Evolutionary conservation across 306 rosid genomes (phyloP).

Genomic region (Begonia masoniana): DNA sequence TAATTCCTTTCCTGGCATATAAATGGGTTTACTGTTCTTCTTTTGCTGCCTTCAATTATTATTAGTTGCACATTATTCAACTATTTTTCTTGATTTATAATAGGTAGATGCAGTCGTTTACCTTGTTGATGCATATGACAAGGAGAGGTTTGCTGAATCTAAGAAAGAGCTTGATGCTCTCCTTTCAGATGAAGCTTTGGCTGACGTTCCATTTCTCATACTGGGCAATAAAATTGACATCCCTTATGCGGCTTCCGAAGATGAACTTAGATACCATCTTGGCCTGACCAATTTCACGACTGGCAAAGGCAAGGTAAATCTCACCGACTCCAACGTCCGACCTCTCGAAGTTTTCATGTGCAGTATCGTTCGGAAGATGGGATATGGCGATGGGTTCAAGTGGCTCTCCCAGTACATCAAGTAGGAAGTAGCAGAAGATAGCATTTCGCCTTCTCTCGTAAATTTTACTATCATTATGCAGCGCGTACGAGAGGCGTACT

Average conservation of each 20-base stretch:
- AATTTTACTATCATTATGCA: too few species aligned
- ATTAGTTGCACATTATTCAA: too few species aligned
- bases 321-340: slow-evolving; percentile 16
- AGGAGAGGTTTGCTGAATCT: slow-evolving; percentile 22
- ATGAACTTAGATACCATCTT: slow-evolving; percentile 15
- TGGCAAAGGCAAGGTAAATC: slow-evolving; percentile 21
- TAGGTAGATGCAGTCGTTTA: slow-evolving; percentile 28
- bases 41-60: too few species aligned
- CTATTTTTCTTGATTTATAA: too few species aligned
- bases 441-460: too few species aligned
- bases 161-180: slow-evolving; percentile 1
- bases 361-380: slow-evolving; percentile 15
- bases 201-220: slow-evolving; percentile 8
- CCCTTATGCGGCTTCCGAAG: not conserved
- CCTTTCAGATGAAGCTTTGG: slow-evolving; percentile 20
- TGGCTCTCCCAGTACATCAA: slow-evolving; percentile 22
- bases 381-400: slow-evolving; percentile 24
- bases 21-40: too few species aligned
- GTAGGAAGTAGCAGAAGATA: too few species aligned
- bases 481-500: too few species aligned
- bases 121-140: slow-evolving; percentile 25
- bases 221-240: too few species aligned
- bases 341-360: slow-evolving; percentile 19
- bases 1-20: too few species aligned
- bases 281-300: slow-evolving; percentile 24